Conservation (phyloP, 208 protist species). For the Leishmania martiniquensis region DNA sequence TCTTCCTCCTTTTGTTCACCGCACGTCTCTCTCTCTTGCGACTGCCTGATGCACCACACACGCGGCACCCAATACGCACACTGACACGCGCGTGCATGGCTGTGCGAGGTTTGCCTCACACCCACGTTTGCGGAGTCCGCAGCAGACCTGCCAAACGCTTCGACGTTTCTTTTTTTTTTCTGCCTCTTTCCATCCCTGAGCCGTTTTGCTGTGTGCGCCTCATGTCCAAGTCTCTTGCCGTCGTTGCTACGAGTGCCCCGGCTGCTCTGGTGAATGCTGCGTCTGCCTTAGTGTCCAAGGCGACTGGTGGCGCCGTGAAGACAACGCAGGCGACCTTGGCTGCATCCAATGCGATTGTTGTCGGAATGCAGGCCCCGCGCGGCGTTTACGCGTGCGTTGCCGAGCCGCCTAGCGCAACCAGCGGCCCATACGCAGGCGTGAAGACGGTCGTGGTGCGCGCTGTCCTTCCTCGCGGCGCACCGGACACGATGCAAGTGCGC, state of each 20-base stretch:
- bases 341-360: constrained; percentile 55
- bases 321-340: constrained; percentile 43
- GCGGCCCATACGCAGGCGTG: constrained; percentile 56
- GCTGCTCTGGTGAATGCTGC: constrained; percentile 70
- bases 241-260: constrained; percentile 64
- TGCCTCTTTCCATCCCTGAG: background rate
- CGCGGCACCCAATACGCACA: background rate
- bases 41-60: background rate
- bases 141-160: background rate
- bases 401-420: constrained; percentile 28
- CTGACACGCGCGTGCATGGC: background rate
- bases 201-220: background rate
- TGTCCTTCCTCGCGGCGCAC: constrained; percentile 57
- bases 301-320: constrained; percentile 59
- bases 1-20: background rate
- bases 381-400: constrained; percentile 71
- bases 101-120: background rate
- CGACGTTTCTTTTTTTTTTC: background rate
- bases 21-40: background rate
- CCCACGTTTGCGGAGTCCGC: background rate
- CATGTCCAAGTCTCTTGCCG: constrained; percentile 78
- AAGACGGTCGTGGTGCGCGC: constrained; percentile 72
- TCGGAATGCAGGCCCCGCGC: constrained; percentile 57
- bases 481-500: constrained; percentile 66
- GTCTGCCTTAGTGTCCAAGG: constrained; percentile 59